Evolutionary conservation across 2,329 filamentous ascomycete genomes (phyloP), one percentile per base, ranked within the genome.

Genomic region (Madurella fahalii): DNA sequence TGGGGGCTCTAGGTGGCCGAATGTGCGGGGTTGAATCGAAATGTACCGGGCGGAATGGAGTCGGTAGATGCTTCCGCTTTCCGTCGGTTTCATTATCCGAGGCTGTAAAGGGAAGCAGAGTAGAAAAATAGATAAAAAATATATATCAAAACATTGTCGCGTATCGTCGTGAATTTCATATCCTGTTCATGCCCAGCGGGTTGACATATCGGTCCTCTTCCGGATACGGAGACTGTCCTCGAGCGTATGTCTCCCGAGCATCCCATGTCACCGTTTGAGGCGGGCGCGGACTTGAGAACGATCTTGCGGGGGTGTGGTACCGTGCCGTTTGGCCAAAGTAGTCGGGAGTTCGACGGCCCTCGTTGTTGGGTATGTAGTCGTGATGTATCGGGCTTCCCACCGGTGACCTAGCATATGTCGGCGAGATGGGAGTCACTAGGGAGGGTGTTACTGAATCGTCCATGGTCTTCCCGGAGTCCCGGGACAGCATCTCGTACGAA

Each of bases 401-500:
- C 49, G 61, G 57, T 46, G 62, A 62, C 58, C 56, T 63, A 49
- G 52, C 59, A 39, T 58, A 51, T 16, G 59, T 61, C 34, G 64
- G 65, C 50, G 64, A 65, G 57, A 64, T 59, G 53, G 63, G 64
- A 25, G 61, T 65, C 63, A 68, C 67, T 68, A 63, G 60, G 60
- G 63, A 65, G 59, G 78, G 75, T 72, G 79, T 82, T 77, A 81
- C 73, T 73, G 74, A 69, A 63, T 75, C 70, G 70, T 67, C 69
- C 68, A 67, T 65, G 39, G 62, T 70, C 66, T 70, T 72, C 66
- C 74, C 77, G 69, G 75, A 74, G 64, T 81, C 80, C 70, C 75
- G 76, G 62, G 80, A 82, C 64, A 92, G 84, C 87, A 92, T 91
- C 77, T 92, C 89, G 77, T 92, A 92, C 70, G 85, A 83, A 74